Base-by-base conservation (phyloP, 345 rosid species). In the Rhizophora mangle region DNA sequence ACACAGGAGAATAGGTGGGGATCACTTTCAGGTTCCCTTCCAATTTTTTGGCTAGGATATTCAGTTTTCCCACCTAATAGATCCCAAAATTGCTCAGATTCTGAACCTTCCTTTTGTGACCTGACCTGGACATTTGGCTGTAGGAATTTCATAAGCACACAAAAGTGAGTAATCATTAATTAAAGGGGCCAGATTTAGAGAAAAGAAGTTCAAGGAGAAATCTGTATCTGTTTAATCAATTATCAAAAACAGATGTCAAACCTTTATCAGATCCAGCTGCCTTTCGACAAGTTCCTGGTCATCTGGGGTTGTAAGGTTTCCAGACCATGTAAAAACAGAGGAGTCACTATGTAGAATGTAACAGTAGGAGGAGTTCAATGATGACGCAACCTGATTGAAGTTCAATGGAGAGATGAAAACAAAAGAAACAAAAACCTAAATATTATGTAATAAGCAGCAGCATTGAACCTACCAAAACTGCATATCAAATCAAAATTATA, bases 201-300 rank as follows among this genome's bases (percentile, higher is more conserved):
- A 43, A 13, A 43, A 43, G 3, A 43, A 13, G 4, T 13, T 43
- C 4, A 43, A 39, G 49, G 49, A 43, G 49, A 68, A 67, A 49
- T 27, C 59, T 36, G 43, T 43, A 53, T 55, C 68, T 37, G 62
- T 36, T 55, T 27, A 56, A 24, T 16, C 26, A 56, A 56, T 22
- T 10, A 56, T 20, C 67, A 49, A 65, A 52, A 67, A 24, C 22
- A 60, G 13, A 55, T 57, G 68, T 78, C 78, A 32, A 63, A 96
- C 99, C 98, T 92, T 92, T 73, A 96, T 96, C 85, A 90, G 76
- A 88, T 96, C 99, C 73, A 96, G 88, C 82, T 86, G 91, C 79
- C 99, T 85, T 85, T 92, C 97, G 74, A 92, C 82, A 72, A 90
- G 90, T 75, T 87, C 98, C 73, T 87, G 89, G 82, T 88, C 89